Evolutionary conservation across 768 basidiomycete genomes (phyloP).

Genomic region (Cyathus striatus): DNA sequence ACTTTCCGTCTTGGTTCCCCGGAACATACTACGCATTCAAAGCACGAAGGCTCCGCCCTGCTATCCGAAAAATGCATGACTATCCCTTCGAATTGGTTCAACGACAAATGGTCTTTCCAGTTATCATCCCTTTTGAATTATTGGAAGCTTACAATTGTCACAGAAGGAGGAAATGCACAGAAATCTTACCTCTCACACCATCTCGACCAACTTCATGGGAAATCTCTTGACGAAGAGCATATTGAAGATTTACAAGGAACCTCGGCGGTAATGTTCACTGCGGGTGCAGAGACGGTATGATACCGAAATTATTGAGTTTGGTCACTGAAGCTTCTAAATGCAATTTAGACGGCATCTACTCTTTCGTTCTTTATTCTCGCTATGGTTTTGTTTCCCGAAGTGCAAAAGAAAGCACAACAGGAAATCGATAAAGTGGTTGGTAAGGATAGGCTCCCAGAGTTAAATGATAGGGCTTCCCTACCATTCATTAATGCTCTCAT

Average conservation of each 20-base stretch:
- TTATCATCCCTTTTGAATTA: neutral
- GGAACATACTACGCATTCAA: neutral
- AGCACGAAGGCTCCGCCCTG: neutral
- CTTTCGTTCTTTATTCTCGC: neutral
- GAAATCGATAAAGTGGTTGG: neutral
- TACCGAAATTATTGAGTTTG: neutral
- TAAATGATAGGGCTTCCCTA: neutral
- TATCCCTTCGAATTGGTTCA: neutral
- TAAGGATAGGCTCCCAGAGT: neutral
- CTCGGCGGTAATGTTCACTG: neutral
- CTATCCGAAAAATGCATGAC: neutral
- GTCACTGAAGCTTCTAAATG: neutral
- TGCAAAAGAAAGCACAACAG: neutral
- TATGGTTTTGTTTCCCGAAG: neutral
- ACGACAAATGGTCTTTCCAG: neutral
- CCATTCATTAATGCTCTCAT: neutral
- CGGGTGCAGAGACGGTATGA: neutral
- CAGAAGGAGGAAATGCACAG: neutral
- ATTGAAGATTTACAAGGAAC: neutral
- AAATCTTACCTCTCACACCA: neutral
- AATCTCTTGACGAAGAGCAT: neutral
- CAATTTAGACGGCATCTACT: neutral
- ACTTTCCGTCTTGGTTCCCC: neutral
- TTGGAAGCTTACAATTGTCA: neutral
- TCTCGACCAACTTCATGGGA: neutral